A percentile compares a stretch with the other conserved stretches of the same genome.
Evolutionary conservation across 768 basidiomycete genomes (phyloP).

Genomic region (Filobasidium wieringae): DNA sequence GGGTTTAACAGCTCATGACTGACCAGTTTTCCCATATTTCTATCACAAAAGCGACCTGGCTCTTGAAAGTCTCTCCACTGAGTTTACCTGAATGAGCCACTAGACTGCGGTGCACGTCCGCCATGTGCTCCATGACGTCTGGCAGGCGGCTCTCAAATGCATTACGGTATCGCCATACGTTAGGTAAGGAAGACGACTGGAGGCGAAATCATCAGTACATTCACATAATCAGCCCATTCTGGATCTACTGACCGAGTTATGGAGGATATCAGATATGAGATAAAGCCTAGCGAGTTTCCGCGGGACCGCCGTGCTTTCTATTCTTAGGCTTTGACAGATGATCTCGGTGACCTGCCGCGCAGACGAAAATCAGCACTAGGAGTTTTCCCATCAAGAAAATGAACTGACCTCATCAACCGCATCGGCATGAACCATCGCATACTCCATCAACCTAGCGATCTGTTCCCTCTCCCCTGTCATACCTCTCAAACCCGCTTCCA

Average conservation of each 20-base stretch:
- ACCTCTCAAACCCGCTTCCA: constrained; percentile 80
- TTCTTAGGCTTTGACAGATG: constrained; percentile 73
- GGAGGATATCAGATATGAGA: constrained; percentile 92
- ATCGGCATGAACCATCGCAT: constrained; percentile 90
- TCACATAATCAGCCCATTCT: not conserved
- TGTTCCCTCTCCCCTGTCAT: constrained; percentile 77
- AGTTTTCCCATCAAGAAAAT: not conserved
- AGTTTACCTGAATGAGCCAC: constrained; percentile 79
- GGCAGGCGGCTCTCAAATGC: constrained; percentile 84
- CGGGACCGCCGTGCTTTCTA: constrained; percentile 91
- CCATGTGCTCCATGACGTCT: constrained; percentile 91
- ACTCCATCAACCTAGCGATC: constrained; percentile 92
- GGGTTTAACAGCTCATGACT: constrained; percentile 11
- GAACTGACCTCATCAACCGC: constrained; percentile 71
- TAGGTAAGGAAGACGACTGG: constrained; percentile 69
- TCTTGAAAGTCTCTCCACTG: constrained; percentile 91
- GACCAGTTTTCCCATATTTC: constrained; percentile 93
- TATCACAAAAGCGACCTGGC: constrained; percentile 73
- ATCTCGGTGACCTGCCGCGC: constrained; percentile 65
- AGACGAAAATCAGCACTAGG: not conserved
- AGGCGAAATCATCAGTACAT: not conserved
- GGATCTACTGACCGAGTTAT: constrained; percentile 55
- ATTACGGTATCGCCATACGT: constrained; percentile 94
- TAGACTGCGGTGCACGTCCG: constrained; percentile 69
- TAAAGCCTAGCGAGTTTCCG: constrained; percentile 90